Percentiles rank a stretch among this genome's conserved stretches.
Evolutionary conservation across 2,329 filamentous ascomycete species (phyloP).

Genomic region (Elsinoe ampelina): DNA sequence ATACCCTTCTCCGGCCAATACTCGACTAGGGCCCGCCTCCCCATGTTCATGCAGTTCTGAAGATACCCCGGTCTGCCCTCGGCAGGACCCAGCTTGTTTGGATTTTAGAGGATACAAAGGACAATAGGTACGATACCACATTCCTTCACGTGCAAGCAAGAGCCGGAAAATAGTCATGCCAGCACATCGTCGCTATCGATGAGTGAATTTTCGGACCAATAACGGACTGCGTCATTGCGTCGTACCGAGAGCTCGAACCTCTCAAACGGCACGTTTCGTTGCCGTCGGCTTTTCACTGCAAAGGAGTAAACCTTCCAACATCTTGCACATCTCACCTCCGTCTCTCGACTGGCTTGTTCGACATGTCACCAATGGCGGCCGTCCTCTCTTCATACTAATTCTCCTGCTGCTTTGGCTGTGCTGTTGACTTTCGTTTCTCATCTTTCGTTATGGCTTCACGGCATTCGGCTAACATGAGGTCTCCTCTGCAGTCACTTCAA

Average conservation of each 20-base stretch:
- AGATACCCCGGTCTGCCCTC: slow-evolving; percentile 13
- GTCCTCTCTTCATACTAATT: background rate
- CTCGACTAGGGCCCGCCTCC: background rate
- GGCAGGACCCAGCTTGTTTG: slow-evolving; percentile 10
- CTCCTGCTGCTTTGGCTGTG: background rate
- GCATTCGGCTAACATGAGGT: slow-evolving; percentile 12
- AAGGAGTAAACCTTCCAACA: slow-evolving; percentile 8
- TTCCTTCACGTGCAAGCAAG: background rate
- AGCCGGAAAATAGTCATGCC: background rate
- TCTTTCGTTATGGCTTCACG: slow-evolving; percentile 11
- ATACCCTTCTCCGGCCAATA: background rate
- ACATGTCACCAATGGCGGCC: slow-evolving; percentile 6
- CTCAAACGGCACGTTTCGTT: slow-evolving; percentile 12
- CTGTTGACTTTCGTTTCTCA: slow-evolving; percentile 3
- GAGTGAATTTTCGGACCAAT: slow-evolving; percentile 1
- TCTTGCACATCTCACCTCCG: background rate
- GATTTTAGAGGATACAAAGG: slow-evolving; percentile 10
- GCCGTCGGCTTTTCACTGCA: background rate
- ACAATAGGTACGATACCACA: slow-evolving; percentile 5
- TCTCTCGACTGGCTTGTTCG: background rate
- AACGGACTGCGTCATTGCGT: slow-evolving; percentile 12
- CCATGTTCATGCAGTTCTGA: slow-evolving; percentile 10
- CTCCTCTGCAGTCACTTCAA: slow-evolving; percentile 11
- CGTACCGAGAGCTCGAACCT: slow-evolving; percentile 1
- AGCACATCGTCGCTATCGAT: background rate